phyloP scores from a whole-genome alignment of 148 eudicot genomes.

The Cornus kousa region DNA sequence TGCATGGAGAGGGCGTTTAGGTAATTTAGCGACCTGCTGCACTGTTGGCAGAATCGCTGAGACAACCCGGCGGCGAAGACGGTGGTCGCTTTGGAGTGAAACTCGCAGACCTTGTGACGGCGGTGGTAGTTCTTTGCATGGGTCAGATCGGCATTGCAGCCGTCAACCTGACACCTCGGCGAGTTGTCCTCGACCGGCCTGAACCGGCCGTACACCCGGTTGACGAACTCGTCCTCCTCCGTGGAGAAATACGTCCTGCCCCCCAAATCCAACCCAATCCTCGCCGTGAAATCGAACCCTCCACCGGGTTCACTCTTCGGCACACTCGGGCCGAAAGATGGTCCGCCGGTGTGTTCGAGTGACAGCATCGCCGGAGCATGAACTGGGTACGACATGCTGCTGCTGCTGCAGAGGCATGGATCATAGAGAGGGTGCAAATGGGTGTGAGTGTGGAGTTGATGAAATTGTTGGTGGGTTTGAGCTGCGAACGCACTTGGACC shows the following conservation, averaged over 20 bases:
- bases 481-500: slow-evolving; percentile 9
- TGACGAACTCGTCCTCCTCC: slow-evolving; percentile 63
- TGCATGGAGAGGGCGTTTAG: slow-evolving; percentile 7
- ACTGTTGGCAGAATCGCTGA: slow-evolving; percentile 25
- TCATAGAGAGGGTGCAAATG: slow-evolving; percentile 32
- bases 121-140: slow-evolving; percentile 93
- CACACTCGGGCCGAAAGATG: slow-evolving; percentile 34
- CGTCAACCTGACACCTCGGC: slow-evolving; percentile 87
- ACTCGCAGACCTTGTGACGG: slow-evolving; percentile 96
- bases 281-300: slow-evolving; percentile 29
- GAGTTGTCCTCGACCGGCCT: slow-evolving; percentile 49
- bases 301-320: slow-evolving; percentile 65
- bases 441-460: slow-evolving; percentile 13
- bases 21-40: slow-evolving; percentile 10
- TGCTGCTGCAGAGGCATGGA: slow-evolving; percentile 34
- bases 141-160: slow-evolving; percentile 84
- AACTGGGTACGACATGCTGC: slow-evolving; percentile 25
- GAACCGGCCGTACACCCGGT: slow-evolving; percentile 79
- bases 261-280: slow-evolving; percentile 80
- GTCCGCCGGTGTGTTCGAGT: slow-evolving; percentile 21
- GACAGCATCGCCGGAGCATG: slow-evolving; percentile 30
- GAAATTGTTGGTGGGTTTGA: slow-evolving; percentile 22
- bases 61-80: slow-evolving; percentile 81
- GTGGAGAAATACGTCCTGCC: slow-evolving; percentile 88
- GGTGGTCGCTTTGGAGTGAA: slow-evolving; percentile 91